Evolutionary conservation across 2,329 filamentous ascomycete genomes (phyloP).

Genomic region (Cercospora sp.): DNA sequence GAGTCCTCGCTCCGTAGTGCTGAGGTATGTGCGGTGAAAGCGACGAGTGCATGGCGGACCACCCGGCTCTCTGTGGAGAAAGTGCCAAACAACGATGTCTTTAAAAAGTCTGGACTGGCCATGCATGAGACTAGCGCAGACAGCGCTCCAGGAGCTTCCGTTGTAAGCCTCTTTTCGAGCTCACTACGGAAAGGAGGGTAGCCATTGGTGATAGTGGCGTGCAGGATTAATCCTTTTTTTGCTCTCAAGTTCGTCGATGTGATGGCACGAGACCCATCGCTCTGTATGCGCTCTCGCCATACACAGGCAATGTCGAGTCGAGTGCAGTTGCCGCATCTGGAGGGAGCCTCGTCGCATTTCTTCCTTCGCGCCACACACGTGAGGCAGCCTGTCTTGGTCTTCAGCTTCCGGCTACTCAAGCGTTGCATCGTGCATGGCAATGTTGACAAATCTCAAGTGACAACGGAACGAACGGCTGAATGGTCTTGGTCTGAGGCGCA

Average conservation of each 20-base stretch:
- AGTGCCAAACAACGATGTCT: slow-evolving; percentile 17
- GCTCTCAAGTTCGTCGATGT: slow-evolving; percentile 19
- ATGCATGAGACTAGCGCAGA: slow-evolving; percentile 17
- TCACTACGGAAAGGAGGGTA: slow-evolving; percentile 23
- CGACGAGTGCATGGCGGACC: slow-evolving; percentile 24
- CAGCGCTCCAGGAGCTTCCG: slow-evolving; percentile 15
- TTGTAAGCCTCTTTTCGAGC: slow-evolving; percentile 15
- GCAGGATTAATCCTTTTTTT: neutral
- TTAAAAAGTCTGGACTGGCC: slow-evolving; percentile 16
- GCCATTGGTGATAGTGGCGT: slow-evolving; percentile 19
- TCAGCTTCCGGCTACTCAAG: slow-evolving; percentile 8
- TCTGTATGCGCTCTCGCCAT: slow-evolving; percentile 2
- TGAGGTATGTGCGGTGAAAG: slow-evolving; percentile 21
- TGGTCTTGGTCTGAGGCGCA: no score
- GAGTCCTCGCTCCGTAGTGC: slow-evolving; percentile 2
- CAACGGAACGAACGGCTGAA: no score
- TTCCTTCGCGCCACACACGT: slow-evolving; percentile 90
- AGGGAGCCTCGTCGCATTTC: slow-evolving; percentile 92
- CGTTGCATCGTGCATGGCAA: neutral
- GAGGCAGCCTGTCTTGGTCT: slow-evolving; percentile 81
- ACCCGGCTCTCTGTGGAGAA: slow-evolving; percentile 22
- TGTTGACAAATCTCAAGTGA: no score
- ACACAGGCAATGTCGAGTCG: slow-evolving; percentile 45
- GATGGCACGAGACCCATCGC: neutral
- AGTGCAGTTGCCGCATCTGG: slow-evolving; percentile 86